These are phyloP conservation scores for Boletus coccyginus DNA, from an alignment of 768 basidiomycete species.

Conservation along the genomic window DNA sequence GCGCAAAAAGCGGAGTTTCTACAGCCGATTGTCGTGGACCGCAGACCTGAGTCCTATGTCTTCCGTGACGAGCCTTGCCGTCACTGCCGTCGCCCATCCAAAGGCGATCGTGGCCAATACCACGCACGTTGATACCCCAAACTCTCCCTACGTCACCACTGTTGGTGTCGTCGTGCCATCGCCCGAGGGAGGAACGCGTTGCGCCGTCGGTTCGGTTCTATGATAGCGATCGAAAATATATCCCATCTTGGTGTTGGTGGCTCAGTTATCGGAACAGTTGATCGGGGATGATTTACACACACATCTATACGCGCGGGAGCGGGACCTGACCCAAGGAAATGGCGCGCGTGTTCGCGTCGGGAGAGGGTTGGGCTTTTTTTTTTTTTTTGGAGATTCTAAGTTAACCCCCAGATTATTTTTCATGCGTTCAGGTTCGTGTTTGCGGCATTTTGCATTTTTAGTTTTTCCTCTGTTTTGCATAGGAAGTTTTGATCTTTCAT, in stretches of 20 bases:
- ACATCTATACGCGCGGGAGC: neutral
- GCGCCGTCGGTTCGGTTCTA: constrained; percentile 15
- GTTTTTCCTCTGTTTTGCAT: constrained; percentile 23
- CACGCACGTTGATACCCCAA: constrained; percentile 4
- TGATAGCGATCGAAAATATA: constrained; percentile 1
- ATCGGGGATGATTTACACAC: neutral
- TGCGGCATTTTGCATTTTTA: constrained; percentile 3
- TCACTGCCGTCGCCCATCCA: constrained; percentile 7
- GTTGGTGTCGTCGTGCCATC: constrained; percentile 7
- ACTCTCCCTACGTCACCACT: neutral
- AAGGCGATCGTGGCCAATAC: constrained; percentile 16
- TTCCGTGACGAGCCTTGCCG: constrained; percentile 18
- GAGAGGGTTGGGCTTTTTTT: neutral
- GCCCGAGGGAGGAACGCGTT: neutral
- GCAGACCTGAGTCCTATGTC: constrained; percentile 23
- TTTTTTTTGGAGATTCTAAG: neutral
- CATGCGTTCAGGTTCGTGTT: neutral
- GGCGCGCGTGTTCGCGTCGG: neutral
- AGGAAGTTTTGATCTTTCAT: constrained; percentile 8
- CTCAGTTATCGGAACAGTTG: neutral
- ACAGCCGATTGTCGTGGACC: constrained; percentile 29
- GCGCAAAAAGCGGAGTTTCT: constrained; percentile 35
- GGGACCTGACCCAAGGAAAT: neutral
- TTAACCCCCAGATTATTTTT: constrained; percentile 1
- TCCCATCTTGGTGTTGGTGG: neutral